Evolutionary conservation across 192 early-diverging fungal genomes (phyloP).

Genomic region (Podila verticillata): DNA sequence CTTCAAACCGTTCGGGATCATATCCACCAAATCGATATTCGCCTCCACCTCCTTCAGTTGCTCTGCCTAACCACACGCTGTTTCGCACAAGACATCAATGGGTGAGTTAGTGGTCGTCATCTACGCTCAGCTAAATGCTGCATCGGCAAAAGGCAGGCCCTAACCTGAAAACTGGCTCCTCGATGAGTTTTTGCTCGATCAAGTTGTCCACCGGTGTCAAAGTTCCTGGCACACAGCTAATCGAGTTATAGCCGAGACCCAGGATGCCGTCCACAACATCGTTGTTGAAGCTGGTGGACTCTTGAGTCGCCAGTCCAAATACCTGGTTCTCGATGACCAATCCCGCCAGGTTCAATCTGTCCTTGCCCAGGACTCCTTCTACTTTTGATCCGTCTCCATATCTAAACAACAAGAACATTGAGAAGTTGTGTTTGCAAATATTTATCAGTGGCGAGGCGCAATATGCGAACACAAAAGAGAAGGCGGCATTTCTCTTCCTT

Average conservation of each 20-base stretch:
- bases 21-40: constrained; percentile 65
- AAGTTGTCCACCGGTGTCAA: constrained; percentile 67
- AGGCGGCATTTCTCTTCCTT: neutral
- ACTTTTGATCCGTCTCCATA: constrained; percentile 73
- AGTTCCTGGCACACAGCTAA: constrained; percentile 51
- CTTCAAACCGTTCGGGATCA: constrained; percentile 45
- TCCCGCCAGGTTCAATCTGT: constrained; percentile 69
- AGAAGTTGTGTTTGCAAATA: neutral
- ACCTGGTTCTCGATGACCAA: constrained; percentile 67
- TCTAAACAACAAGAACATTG: neutral
- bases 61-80: constrained; percentile 68
- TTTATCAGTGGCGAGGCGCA: neutral
- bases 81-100: neutral
- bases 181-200: constrained; percentile 64
- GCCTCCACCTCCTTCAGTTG: constrained; percentile 55
- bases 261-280: constrained; percentile 74
- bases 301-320: constrained; percentile 67
- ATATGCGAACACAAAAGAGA: neutral
- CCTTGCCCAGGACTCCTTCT: constrained; percentile 53
- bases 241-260: constrained; percentile 69
- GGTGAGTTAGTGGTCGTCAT: too few species aligned
- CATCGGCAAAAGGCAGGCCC: too few species aligned
- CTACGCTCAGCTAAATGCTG: too few species aligned
- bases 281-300: constrained; percentile 64
- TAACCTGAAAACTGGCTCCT: constrained; percentile 63